Base-by-base conservation (phyloP, 352 stramenopile species). In the Phytophthora citrophthora region DNA sequence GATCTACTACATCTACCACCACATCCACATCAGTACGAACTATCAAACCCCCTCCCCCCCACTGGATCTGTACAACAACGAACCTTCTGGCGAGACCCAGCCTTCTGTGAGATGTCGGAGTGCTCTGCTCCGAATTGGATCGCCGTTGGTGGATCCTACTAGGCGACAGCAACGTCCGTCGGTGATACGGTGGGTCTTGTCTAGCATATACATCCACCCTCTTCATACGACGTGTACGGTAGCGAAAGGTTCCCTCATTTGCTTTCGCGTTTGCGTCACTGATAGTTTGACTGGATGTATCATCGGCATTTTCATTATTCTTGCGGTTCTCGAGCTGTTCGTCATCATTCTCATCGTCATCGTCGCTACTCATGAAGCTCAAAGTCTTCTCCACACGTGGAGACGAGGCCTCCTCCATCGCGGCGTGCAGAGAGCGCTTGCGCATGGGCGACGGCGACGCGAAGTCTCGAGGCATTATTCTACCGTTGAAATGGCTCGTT, bases 381-480 rank as follows among this genome's bases (percentile, higher is more conserved):
- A 87, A 23, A 24, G 58, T 63, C 54, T 84, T 85, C 26, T 64
- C 55, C 11, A 87, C 64, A 29, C 56, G 58, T 27, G 59, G 60
- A 13, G 70, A 69, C 4, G 65, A 72, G 3, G 53, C 65, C 16
- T 68, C 51, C 10, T 75, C 55, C 61, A 74, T 58, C 16, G 65
- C 65, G 2, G 51, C 56, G 60, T 75, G 52, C n/a, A 75, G 47
- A 16, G 61, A 75, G n/a, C 68, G 64, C 31, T 64, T 61, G 31
- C 70, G 65, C 31, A 54, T 45, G n/a, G 63, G 54, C 24, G 64
- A 67, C 38, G 46, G 32, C 20, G 39, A 44, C 40, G 38, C 39
- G 29, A 27, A 36, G 10, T 67, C 27, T 32, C 45, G 47, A 12
- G 41, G n/a, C 61, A 70, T 65, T 54, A 56, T 16, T 18, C 12